A percentile compares a stretch with the other conserved stretches of the same genome.
phyloP scores from a whole-genome alignment of 2,329 filamentous ascomycete species.

The Phialophora verrucosa region DNA sequence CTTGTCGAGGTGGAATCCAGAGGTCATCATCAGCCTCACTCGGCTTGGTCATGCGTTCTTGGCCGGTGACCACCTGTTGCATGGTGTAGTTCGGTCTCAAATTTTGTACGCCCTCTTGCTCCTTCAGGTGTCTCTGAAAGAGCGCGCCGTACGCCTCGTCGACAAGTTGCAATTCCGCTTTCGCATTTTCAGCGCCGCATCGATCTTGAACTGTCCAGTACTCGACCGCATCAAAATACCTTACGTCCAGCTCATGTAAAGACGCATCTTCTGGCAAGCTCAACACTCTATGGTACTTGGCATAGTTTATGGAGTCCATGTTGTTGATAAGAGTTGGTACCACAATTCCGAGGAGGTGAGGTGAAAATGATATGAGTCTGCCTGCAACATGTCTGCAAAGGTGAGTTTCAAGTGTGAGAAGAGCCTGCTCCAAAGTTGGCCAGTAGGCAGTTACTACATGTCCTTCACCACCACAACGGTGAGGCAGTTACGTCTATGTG shows the following conservation, averaged over 20 bases:
- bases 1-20: constrained; percentile 19
- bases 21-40: constrained; percentile 15
- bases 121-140: constrained; percentile 14
- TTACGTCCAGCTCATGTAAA: constrained; percentile 27
- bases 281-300: constrained; percentile 14
- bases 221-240: constrained; percentile 27
- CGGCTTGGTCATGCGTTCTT: constrained; percentile 27
- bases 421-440: background rate
- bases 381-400: background rate
- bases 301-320: constrained; percentile 3
- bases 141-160: constrained; percentile 29
- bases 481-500: background rate
- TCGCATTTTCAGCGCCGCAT: background rate
- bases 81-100: constrained; percentile 13
- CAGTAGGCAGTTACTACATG: background rate
- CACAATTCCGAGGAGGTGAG: background rate
- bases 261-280: constrained; percentile 15
- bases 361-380: background rate
- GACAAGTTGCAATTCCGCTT: constrained; percentile 17
- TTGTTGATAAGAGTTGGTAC: background rate
- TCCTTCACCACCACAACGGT: background rate
- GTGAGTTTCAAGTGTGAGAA: background rate
- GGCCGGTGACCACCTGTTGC: constrained; percentile 20
- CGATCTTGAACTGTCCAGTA: constrained; percentile 17
- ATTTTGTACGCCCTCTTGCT: background rate